Conservation (phyloP, 768 basidiomycete genomes). For the Porpolomopsis calyptriformis region DNA sequence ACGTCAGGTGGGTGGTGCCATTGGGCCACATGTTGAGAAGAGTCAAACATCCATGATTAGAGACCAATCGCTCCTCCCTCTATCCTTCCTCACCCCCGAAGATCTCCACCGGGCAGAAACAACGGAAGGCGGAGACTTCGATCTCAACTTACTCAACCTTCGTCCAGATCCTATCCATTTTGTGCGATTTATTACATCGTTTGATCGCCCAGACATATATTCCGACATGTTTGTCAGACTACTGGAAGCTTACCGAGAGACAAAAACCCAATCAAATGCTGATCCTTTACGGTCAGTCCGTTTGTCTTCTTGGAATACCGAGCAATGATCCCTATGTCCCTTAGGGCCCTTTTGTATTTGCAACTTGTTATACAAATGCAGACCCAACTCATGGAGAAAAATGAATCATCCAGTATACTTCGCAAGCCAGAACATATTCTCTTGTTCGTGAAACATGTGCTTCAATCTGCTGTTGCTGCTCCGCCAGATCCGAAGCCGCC, state of each 20-base stretch:
- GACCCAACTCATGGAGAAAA: slow-evolving; percentile 46
- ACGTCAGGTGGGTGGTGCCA: slow-evolving; percentile 31
- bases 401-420: slow-evolving; percentile 45
- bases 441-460: slow-evolving; percentile 71
- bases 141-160: slow-evolving; percentile 50
- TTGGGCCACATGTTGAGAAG: neutral
- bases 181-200: slow-evolving; percentile 48
- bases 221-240: slow-evolving; percentile 65
- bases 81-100: slow-evolving; percentile 43
- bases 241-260: slow-evolving; percentile 56
- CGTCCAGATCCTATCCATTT: slow-evolving; percentile 71
- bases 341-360: slow-evolving; percentile 59
- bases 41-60: slow-evolving; percentile 10
- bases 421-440: slow-evolving; percentile 62
- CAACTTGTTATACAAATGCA: slow-evolving; percentile 82
- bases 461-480: slow-evolving; percentile 33
- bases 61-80: slow-evolving; percentile 17
- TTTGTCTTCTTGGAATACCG: neutral
- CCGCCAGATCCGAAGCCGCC: slow-evolving; percentile 14
- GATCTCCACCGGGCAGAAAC: slow-evolving; percentile 31
- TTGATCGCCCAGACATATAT: slow-evolving; percentile 60
- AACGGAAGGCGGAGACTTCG: slow-evolving; percentile 34
- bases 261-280: slow-evolving; percentile 26
- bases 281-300: slow-evolving; percentile 43
- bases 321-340: neutral